These are phyloP conservation scores for Neurospora sublineolata DNA, from an alignment of 495 filamentous ascomycete genomes.

Conservation along the genomic window DNA sequence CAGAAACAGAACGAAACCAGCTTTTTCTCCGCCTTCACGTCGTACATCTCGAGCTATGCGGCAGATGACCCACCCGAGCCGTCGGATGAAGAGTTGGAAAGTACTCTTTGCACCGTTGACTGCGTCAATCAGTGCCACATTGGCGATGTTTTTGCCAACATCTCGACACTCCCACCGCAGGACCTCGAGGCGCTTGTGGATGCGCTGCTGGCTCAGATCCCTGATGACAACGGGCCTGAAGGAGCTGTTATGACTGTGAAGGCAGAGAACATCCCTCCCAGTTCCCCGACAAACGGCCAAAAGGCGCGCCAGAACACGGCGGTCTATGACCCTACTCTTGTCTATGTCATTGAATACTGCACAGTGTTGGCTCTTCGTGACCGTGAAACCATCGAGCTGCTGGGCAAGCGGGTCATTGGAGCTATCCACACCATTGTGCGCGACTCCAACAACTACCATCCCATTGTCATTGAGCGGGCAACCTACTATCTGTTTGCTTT, in stretches of 20 bases:
- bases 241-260: slow-evolving; percentile 69
- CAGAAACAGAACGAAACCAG: slow-evolving; percentile 68
- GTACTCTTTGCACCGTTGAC: slow-evolving; percentile 86
- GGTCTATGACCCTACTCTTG: slow-evolving; percentile 74
- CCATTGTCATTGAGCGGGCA: slow-evolving; percentile 66
- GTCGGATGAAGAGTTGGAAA: slow-evolving; percentile 93
- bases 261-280: slow-evolving; percentile 51
- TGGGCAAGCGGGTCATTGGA: slow-evolving; percentile 70
- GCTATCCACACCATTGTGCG: slow-evolving; percentile 71
- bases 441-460: slow-evolving; percentile 66
- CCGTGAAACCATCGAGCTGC: slow-evolving; percentile 49
- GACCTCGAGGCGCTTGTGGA: slow-evolving; percentile 57
- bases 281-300: slow-evolving; percentile 46
- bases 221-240: slow-evolving; percentile 67
- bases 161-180: slow-evolving; percentile 62
- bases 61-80: slow-evolving; percentile 96
- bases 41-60: slow-evolving; percentile 95
- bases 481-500: slow-evolving; percentile 79
- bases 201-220: slow-evolving; percentile 69
- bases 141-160: slow-evolving; percentile 69
- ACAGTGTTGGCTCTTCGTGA: slow-evolving; percentile 78
- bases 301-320: slow-evolving; percentile 40
- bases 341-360: slow-evolving; percentile 80
- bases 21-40: slow-evolving; percentile 85
- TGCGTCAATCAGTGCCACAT: slow-evolving; percentile 85